Base-by-base conservation (phyloP, 305 asterid species). In the Coffea humblotiana region DNA sequence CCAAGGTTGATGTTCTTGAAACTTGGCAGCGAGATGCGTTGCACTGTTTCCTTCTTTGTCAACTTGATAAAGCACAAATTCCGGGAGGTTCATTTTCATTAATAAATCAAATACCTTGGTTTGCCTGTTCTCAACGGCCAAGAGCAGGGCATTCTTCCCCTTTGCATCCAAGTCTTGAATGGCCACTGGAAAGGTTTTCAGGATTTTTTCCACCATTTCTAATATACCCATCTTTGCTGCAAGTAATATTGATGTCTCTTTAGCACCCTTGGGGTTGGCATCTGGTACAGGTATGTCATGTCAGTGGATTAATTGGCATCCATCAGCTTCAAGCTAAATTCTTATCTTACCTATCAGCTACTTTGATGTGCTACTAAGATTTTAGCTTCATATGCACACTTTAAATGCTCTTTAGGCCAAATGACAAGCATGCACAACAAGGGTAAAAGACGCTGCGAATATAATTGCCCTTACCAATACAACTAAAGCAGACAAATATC, bases 151-250 rank as follows among this genome's bases (percentile, higher is more conserved):
- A 54, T 90, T 91, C 90, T 90, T 91, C 40, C 77, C 84, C 0
- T 83, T n/a, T 12, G 58, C n/a, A 79, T 91, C 87, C n/a, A 83
- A 13, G 72, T 91, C 96, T 19, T 90, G 84, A 54, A 88, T 83
- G 48, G 96, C 92, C 40, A 85, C 75, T 0, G 90, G 91, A 25
- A 54, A 83, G 40, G 6, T 84, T 3, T 54, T 13, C 3, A 88
- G 78, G 65, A 91, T 91, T 61, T 35, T 79, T 72, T 80, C 29
- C 19, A 91, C 92, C 82, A 91, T 87, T 77, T 91, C 96, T 3
- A 71, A 76, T 19, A 87, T 80, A 15, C 96, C 96, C 82, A 73
- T 83, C 81, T 79, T 88, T n/a, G 92, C 91, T 19, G 96, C 93
- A 69, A 86, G 70, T 54, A 91, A 40, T 35, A 90, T 6, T 19